Conservation (phyloP, 2,329 filamentous ascomycete genomes). For the Paracorniculantispora psalliotae region DNA sequence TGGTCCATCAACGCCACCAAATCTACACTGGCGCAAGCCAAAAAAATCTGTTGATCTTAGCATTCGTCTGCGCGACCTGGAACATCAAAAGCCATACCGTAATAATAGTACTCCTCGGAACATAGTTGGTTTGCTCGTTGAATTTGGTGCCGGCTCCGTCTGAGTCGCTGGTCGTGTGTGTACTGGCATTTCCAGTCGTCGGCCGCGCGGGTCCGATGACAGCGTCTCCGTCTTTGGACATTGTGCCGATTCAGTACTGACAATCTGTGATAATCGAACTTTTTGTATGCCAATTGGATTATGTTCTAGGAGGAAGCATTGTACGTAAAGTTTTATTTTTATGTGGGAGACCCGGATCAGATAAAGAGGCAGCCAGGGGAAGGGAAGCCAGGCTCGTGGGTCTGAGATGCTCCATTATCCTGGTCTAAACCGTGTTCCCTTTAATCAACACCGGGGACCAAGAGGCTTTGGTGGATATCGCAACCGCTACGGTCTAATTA, state of each 20-base stretch:
- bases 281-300: background rate
- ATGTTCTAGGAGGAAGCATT: background rate
- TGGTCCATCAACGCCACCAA: conserved; percentile 53
- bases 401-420: background rate
- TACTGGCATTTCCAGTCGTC: conserved; percentile 9
- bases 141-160: conserved; percentile 30
- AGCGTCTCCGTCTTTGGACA: background rate
- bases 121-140: conserved; percentile 54
- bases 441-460: background rate
- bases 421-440: background rate
- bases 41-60: conserved; percentile 42
- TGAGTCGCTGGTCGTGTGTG: conserved; percentile 12
- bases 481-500: background rate
- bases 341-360: conserved; percentile 1
- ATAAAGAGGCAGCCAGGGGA: background rate
- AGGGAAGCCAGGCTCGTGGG: conserved; percentile 2
- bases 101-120: conserved; percentile 45
- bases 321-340: background rate
- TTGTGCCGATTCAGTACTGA: background rate
- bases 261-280: background rate
- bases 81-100: conserved; percentile 31
- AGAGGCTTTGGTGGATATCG: background rate
- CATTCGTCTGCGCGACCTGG: background rate
- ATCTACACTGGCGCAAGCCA: conserved; percentile 52
- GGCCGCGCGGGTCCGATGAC: conserved; percentile 6